phyloP scores from a whole-genome alignment of 768 basidiomycete species.

The Amanita exitialis region DNA sequence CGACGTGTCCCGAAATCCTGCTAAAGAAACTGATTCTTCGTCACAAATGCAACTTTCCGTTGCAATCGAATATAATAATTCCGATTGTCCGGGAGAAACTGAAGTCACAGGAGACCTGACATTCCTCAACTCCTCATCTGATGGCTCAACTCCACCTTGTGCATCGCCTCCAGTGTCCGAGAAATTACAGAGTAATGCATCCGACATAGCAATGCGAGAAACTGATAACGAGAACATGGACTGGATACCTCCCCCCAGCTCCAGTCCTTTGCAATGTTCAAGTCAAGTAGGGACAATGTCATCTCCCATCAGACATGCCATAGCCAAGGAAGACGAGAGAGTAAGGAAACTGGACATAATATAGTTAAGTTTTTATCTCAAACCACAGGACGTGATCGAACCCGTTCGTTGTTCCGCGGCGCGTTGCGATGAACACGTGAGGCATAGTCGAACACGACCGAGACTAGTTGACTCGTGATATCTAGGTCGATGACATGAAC shows the following conservation, averaged over 20 bases:
- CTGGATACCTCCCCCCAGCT: constrained; percentile 1
- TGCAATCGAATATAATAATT: not conserved
- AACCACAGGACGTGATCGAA: too few species aligned
- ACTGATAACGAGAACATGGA: not conserved
- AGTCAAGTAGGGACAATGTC: not conserved
- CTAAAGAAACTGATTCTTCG: not conserved
- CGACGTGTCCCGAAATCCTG: too few species aligned
- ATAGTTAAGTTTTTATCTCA: too few species aligned
- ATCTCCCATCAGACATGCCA: not conserved
- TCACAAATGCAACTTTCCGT: not conserved
- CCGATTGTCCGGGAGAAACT: not conserved
- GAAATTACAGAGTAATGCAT: not conserved
- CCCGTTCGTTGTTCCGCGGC: not conserved
- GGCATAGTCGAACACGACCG: not conserved
- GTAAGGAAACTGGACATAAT: not conserved
- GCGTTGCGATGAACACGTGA: not conserved
- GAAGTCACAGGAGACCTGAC: not conserved
- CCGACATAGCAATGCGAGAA: not conserved
- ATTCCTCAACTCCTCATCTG: not conserved
- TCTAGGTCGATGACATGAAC: not conserved
- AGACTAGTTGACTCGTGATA: not conserved
- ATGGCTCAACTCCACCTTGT: not conserved
- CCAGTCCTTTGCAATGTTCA: not conserved
- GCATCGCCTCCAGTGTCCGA: not conserved
- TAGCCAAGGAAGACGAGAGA: not conserved